These are phyloP conservation scores for Hyaloperonospora brassicae DNA, from an alignment of 352 stramenopile species.

Conservation along the genomic window DNA sequence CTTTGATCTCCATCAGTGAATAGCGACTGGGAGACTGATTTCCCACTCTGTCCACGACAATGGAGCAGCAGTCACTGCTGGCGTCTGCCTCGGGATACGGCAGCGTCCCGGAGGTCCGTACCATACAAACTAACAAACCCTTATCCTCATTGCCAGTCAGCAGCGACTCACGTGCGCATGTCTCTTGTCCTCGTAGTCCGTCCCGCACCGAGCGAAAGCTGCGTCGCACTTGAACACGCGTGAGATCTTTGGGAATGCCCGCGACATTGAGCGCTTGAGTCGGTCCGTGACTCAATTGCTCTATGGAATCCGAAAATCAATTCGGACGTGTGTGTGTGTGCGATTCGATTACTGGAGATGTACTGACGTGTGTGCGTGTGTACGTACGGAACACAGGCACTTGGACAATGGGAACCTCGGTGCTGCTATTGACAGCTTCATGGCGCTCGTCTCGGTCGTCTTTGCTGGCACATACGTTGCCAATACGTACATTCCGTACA, in stretches of 20 bases:
- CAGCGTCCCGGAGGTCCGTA: constrained; percentile 21
- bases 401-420: constrained; percentile 76
- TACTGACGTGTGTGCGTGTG: constrained; percentile 1
- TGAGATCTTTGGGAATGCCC: constrained; percentile 19
- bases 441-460: constrained; percentile 47
- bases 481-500: constrained; percentile 69
- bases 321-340: not conserved
- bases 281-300: constrained; percentile 15
- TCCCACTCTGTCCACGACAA: constrained; percentile 3
- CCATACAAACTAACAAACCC: not conserved
- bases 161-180: not conserved
- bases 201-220: constrained; percentile 11
- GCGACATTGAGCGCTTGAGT: constrained; percentile 32
- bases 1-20: too few relatives aligned
- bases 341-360: not conserved
- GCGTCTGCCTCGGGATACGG: constrained; percentile 21
- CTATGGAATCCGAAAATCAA: not conserved
- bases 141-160: not conserved
- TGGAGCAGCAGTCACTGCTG: constrained; percentile 32
- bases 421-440: constrained; percentile 47
- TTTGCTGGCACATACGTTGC: constrained; percentile 63
- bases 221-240: constrained; percentile 12
- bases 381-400: constrained; percentile 30
- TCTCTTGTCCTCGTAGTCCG: constrained; percentile 5
- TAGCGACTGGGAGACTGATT: too few relatives aligned